Conservation (phyloP, 805 yeast species). For the Jamesozyma piceae region DNA sequence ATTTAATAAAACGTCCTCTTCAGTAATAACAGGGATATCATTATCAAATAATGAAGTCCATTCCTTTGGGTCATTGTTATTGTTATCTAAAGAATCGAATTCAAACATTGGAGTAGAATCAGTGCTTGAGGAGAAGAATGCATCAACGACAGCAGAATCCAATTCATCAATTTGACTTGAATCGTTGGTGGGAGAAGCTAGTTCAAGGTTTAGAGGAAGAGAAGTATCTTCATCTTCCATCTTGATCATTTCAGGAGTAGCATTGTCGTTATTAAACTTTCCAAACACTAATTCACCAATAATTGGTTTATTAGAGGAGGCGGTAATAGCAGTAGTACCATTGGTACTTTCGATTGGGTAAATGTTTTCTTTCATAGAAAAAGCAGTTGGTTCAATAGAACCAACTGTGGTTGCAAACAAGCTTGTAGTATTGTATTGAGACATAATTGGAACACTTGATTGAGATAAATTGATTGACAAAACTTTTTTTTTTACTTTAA, state of each 20-base stretch:
- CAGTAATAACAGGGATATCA: slow-evolving; percentile 32
- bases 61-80: slow-evolving; percentile 26
- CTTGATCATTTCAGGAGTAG: not conserved
- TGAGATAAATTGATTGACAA: not conserved
- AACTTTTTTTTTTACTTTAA: slow-evolving; percentile 1
- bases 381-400: not conserved
- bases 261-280: slow-evolving; percentile 14
- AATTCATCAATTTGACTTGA: slow-evolving; percentile 24
- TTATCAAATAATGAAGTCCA: slow-evolving; percentile 58
- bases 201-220: slow-evolving; percentile 1
- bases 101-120: slow-evolving; percentile 58
- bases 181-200: slow-evolving; percentile 2
- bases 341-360: not conserved
- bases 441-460: slow-evolving; percentile 5
- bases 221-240: slow-evolving; percentile 1
- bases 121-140: slow-evolving; percentile 32
- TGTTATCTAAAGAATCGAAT: slow-evolving; percentile 18
- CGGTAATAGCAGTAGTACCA: not conserved
- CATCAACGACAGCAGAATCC: slow-evolving; percentile 57
- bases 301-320: slow-evolving; percentile 9
- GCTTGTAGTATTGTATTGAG: slow-evolving; percentile 11
- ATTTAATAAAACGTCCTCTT: slow-evolving; percentile 27
- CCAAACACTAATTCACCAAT: slow-evolving; percentile 22
- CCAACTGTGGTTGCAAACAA: slow-evolving; percentile 8
- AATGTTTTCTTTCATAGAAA: slow-evolving; percentile 1